Base-by-base conservation (phyloP, 164 flowering plant species). In the Euptelea pleiosperma region DNA sequence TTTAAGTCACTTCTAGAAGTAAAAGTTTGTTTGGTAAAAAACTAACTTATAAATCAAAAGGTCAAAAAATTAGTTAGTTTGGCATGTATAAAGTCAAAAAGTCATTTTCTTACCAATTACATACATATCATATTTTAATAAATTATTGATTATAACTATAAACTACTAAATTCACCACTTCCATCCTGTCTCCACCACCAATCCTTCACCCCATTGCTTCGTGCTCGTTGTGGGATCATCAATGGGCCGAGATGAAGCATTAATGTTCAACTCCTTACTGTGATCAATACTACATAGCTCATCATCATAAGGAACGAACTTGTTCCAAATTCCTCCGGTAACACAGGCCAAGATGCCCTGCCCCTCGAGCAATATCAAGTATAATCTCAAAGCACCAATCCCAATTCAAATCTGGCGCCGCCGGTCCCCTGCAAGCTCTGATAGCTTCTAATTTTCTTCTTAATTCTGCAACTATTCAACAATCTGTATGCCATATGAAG, bases 121-220 rank as follows among this genome's bases (percentile, higher is more conserved):
- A n/a, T n/a, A n/a, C n/a, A n/a, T n/a, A n/a, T n/a, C n/a, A n/a
- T n/a, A n/a, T n/a, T n/a, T n/a, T n/a, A n/a, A n/a, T n/a, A n/a
- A n/a, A n/a, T n/a, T n/a, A n/a, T n/a, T n/a, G n/a, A n/a, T n/a
- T n/a, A n/a, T n/a, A n/a, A n/a, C n/a, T n/a, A n/a, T n/a, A n/a
- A n/a, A 57, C 91, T 89, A 24, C 91, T 77, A 63, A 94, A 73
- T 47, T 94, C 96, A 40, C 87, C 89, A 64, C 85, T 86, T 42
- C 86, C 98, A 60, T 90, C 97, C 64, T 94, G 99, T 50, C 62
- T 94, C 99, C 99, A 94, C 99, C 98, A 94, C 99, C 99, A 94
- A 72, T 94, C 98, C 55, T 77, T 84, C 11, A n/a, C 98, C 98
- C 90, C 96, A 91, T 63, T 82, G 96, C 63, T 79, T 80, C 3